These are phyloP conservation scores for Hygrophila difformis DNA, from an alignment of 257 asterid genomes.

Conservation along the genomic window DNA sequence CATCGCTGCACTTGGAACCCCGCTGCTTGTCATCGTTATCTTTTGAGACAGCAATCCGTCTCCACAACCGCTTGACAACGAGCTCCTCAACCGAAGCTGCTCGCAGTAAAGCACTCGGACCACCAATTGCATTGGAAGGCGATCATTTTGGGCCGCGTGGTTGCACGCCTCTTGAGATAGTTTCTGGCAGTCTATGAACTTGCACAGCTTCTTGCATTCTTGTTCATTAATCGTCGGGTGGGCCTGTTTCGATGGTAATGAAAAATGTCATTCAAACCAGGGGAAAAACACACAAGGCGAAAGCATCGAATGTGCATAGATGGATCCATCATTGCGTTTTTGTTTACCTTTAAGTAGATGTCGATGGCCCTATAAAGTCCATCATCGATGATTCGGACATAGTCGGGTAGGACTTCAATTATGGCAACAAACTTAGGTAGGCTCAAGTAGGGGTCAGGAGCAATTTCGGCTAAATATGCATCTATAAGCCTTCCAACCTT, in stretches of 20 bases:
- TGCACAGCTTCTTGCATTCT: constrained; percentile 51
- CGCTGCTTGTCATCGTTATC: constrained; percentile 47
- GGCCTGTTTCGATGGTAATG: constrained; percentile 30
- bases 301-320: too few relatives aligned
- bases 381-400: constrained; percentile 58
- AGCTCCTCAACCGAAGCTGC: constrained; percentile 49
- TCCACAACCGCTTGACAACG: constrained; percentile 34
- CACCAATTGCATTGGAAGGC: constrained; percentile 50
- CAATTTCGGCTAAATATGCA: constrained; percentile 56
- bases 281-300: too few relatives aligned
- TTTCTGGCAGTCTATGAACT: constrained; percentile 52
- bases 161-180: constrained; percentile 65
- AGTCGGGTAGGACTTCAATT: constrained; percentile 54
- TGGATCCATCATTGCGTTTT: too few relatives aligned
- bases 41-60: constrained; percentile 39
- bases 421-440: constrained; percentile 43
- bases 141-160: constrained; percentile 61
- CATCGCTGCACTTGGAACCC: constrained; percentile 45
- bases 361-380: constrained; percentile 66
- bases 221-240: constrained; percentile 45
- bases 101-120: constrained; percentile 50
- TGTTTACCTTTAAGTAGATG: constrained; percentile 52
- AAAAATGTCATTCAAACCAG: too few relatives aligned
- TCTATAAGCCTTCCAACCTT: constrained; percentile 60
- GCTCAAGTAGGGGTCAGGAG: constrained; percentile 59